These are phyloP conservation scores for Vitis hybrid DNA, from an alignment of 177 flowering plant species.

Conservation along the genomic window DNA sequence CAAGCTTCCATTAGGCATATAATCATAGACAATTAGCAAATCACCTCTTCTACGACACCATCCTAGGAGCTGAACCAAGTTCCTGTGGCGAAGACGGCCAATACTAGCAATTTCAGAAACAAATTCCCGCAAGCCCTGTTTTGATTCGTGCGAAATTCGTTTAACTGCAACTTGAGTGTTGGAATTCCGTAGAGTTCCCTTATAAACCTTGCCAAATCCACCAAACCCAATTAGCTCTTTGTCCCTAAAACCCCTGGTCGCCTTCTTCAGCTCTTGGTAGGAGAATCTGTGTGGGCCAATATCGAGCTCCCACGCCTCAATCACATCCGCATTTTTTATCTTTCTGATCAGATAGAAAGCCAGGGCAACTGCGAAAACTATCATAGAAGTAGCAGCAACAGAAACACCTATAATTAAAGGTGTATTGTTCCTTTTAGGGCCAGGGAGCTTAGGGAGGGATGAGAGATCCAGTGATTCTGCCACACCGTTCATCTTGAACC, in stretches of 20 bases:
- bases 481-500: conserved; percentile 50
- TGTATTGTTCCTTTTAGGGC: conserved; percentile 18
- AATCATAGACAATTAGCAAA: conserved; percentile 69
- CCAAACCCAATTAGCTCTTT: conserved; percentile 62
- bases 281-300: conserved; percentile 67
- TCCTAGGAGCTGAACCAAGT: conserved; percentile 66
- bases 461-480: conserved; percentile 38
- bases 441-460: conserved; percentile 53
- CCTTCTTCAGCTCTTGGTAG: conserved; percentile 61
- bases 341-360: conserved; percentile 28
- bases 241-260: conserved; percentile 59
- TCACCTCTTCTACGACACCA: conserved; percentile 67
- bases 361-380: conserved; percentile 4
- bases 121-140: conserved; percentile 64
- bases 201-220: conserved; percentile 74
- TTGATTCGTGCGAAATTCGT: conserved; percentile 64
- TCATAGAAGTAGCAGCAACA: conserved; percentile 13
- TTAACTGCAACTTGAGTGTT: conserved; percentile 61
- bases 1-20: conserved; percentile 79
- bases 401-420: conserved; percentile 27
- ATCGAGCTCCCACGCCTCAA: conserved; percentile 70
- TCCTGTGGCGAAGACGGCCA: conserved; percentile 68
- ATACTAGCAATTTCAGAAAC: conserved; percentile 62
- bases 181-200: conserved; percentile 47
- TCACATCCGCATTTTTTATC: conserved; percentile 44